Conservation (phyloP, 495 filamentous ascomycete species). For the Cenococcum geophilum region DNA sequence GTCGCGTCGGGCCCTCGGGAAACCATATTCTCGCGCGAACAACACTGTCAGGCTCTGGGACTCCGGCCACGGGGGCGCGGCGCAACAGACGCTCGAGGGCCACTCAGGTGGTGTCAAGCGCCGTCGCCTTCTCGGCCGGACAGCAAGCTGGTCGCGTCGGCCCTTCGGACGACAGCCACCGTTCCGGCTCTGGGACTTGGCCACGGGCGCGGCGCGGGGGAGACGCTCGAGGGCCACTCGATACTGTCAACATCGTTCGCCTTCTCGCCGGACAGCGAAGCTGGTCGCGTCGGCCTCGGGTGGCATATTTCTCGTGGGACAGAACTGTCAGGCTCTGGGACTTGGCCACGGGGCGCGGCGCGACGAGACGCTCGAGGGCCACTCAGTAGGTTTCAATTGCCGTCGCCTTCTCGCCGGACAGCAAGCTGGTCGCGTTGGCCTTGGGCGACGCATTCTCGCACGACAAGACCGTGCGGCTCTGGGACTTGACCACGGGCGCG, state of each 20-base stretch:
- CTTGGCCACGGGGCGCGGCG: not conserved
- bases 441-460: too few relatives aligned
- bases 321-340: not conserved
- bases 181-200: not conserved
- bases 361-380: not conserved
- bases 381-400: too few relatives aligned
- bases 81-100: slow-evolving; percentile 76
- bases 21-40: too few relatives aligned
- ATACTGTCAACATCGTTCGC: too few relatives aligned
- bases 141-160: not conserved
- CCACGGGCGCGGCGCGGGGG: not conserved
- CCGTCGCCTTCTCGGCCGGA: not conserved
- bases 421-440: too few relatives aligned
- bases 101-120: slow-evolving; percentile 80
- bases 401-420: too few relatives aligned
- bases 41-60: slow-evolving; percentile 87
- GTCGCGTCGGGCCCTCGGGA: too few relatives aligned
- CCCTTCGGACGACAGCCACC: slow-evolving; percentile 7
- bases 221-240: not conserved
- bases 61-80: slow-evolving; percentile 67
- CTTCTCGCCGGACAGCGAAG: too few relatives aligned
- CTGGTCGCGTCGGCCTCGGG: too few relatives aligned
- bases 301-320: not conserved
- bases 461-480: too few relatives aligned
- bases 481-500: too few relatives aligned